phyloP scores from a whole-genome alignment of 768 basidiomycete genomes.

The Tricholomella constricta region DNA sequence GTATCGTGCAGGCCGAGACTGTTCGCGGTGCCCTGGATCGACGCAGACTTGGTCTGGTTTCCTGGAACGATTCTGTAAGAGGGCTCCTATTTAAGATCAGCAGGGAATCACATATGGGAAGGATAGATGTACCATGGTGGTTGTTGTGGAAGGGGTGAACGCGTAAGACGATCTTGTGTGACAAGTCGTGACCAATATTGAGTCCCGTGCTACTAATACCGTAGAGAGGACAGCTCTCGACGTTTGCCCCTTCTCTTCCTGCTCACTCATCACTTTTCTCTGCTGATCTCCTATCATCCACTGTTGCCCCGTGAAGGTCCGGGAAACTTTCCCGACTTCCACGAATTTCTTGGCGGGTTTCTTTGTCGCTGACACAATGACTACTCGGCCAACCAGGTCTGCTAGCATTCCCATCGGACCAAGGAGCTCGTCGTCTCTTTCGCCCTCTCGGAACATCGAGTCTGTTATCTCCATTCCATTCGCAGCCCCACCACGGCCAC shows the following conservation, averaged over 20 bases:
- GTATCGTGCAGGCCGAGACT: constrained; percentile 86
- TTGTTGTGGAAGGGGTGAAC: constrained; percentile 16
- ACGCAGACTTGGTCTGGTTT: constrained; percentile 54
- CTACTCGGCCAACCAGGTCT: constrained; percentile 56
- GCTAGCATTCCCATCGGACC: constrained; percentile 67
- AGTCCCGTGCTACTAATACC: constrained; percentile 14
- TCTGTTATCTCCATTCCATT: constrained; percentile 66
- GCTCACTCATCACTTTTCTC: constrained; percentile 13
- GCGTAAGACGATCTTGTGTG: constrained; percentile 25
- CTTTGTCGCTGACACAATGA: constrained; percentile 33
- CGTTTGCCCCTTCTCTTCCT: constrained; percentile 5
- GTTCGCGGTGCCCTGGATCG: constrained; percentile 68
- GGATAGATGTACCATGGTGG: constrained; percentile 28
- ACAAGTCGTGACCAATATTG: constrained; percentile 13
- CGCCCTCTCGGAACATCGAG: constrained; percentile 62
- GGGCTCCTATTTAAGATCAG: constrained; percentile 34
- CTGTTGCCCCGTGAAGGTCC: not conserved
- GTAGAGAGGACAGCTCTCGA: constrained; percentile 4
- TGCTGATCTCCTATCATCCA: constrained; percentile 7
- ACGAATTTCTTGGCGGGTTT: not conserved
- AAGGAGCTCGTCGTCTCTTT: constrained; percentile 44
- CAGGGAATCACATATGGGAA: not conserved
- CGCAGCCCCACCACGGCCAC: constrained; percentile 41
- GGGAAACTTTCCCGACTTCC: not conserved
- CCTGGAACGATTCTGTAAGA: constrained; percentile 70